phyloP scores from a whole-genome alignment of 495 filamentous ascomycete species.

The Penicillium cataractarum region DNA sequence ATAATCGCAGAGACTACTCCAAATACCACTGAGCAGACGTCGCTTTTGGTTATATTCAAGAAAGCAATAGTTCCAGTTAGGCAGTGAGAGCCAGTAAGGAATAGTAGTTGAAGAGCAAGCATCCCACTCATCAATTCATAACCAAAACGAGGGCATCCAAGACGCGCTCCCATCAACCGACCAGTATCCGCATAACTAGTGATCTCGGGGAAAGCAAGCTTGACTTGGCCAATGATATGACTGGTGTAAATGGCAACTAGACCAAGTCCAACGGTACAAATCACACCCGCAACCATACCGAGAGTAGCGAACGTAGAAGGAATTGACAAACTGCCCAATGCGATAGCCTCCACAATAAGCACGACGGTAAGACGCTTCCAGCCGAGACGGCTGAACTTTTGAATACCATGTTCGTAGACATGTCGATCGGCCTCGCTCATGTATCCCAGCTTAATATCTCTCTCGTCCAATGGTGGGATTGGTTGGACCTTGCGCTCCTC shows the following conservation, averaged over 20 bases:
- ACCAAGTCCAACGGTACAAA: conserved; percentile 1
- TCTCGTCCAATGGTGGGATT: background rate
- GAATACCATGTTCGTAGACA: background rate
- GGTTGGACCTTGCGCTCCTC: background rate
- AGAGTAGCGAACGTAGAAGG: background rate
- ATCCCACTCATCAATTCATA: background rate
- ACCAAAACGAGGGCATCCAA: background rate
- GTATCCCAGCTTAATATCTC: background rate
- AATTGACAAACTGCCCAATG: background rate
- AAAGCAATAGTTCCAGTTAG: background rate
- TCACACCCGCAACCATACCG: background rate
- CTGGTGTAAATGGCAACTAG: background rate
- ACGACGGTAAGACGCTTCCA: background rate
- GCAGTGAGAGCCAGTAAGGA: background rate
- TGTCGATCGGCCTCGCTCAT: conserved; percentile 1
- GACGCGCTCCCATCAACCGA: background rate
- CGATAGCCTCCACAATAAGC: background rate
- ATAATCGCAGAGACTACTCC: conserved; percentile 1
- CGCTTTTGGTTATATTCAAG: background rate
- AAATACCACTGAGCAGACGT: conserved; percentile 1
- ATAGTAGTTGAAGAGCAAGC: background rate
- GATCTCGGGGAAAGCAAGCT: background rate
- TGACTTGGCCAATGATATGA: background rate
- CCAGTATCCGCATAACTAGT: background rate
- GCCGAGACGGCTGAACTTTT: background rate